Evolutionary conservation across 192 early-diverging fungal species (phyloP).

Genomic region (Dispira simplex): DNA sequence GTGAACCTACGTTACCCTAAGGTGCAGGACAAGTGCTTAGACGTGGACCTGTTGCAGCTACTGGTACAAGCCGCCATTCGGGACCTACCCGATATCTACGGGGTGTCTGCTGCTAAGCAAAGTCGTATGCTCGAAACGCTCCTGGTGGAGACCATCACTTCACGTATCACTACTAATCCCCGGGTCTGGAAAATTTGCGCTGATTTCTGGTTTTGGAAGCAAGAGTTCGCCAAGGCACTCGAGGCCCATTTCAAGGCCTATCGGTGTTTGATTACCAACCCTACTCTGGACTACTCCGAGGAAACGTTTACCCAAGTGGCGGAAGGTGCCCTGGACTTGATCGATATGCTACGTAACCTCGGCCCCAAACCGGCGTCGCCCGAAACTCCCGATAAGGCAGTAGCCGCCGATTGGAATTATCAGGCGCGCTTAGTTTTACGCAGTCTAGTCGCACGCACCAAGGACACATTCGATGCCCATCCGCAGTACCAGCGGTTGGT

Average conservation of each 20-base stretch:
- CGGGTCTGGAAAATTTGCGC: slow-evolving; percentile 60
- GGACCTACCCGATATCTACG: neutral
- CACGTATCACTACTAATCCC: slow-evolving; percentile 56
- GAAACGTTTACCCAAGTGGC: slow-evolving; percentile 57
- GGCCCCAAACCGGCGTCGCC: slow-evolving; percentile 32
- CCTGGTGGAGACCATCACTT: slow-evolving; percentile 50
- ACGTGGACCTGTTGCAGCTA: slow-evolving; percentile 60
- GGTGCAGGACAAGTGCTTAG: slow-evolving; percentile 51
- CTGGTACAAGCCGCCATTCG: slow-evolving; percentile 50
- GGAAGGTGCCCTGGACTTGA: slow-evolving; percentile 51
- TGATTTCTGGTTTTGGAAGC: slow-evolving; percentile 58
- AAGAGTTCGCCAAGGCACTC: slow-evolving; percentile 42
- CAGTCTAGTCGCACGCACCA: slow-evolving; percentile 68
- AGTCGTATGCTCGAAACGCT: slow-evolving; percentile 38
- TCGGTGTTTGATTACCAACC: slow-evolving; percentile 57
- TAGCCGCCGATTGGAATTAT: slow-evolving; percentile 83
- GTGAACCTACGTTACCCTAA: slow-evolving; percentile 63
- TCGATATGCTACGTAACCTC: slow-evolving; percentile 61
- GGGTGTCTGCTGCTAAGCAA: slow-evolving; percentile 21
- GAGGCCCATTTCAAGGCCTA: slow-evolving; percentile 79
- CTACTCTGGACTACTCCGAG: slow-evolving; percentile 52
- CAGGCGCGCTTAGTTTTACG: slow-evolving; percentile 70
- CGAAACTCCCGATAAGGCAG: slow-evolving; percentile 20
- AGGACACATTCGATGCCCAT: slow-evolving; percentile 52
- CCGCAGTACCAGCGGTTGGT: slow-evolving; percentile 39